phyloP scores from a whole-genome alignment of 2,329 filamentous ascomycete species.

The Alternaria viburni region DNA sequence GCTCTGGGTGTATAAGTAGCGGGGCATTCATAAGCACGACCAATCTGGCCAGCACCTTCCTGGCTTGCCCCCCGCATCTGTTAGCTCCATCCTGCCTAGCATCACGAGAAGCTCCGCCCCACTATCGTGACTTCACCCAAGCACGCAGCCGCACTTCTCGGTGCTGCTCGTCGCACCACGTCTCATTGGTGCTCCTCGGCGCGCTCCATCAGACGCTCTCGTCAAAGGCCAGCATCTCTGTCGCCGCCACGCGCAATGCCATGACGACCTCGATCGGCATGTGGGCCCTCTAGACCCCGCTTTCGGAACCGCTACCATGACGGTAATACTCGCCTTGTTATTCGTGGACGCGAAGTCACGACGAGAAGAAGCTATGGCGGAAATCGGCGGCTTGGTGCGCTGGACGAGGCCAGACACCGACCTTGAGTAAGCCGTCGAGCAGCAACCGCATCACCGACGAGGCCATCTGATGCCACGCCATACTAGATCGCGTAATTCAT shows the following conservation, averaged over 20 bases:
- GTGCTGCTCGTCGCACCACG: background rate
- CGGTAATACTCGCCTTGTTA: constrained; percentile 9
- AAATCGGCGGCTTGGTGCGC: constrained; percentile 6
- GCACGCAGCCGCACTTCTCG: background rate
- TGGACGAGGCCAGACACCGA: constrained; percentile 9
- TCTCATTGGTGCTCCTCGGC: background rate
- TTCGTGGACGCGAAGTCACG: constrained; percentile 22
- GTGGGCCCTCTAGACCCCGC: constrained; percentile 23
- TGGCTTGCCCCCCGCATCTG: constrained; percentile 31
- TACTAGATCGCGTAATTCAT: constrained; percentile 1
- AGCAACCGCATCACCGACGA: background rate
- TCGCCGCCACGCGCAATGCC: background rate
- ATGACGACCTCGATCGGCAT: background rate
- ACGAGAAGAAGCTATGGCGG: constrained; percentile 4
- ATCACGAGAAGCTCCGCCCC: constrained; percentile 16
- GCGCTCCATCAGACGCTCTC: background rate
- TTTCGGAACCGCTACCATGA: constrained; percentile 18
- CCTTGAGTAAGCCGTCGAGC: constrained; percentile 11
- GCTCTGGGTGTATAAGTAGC: constrained; percentile 28
- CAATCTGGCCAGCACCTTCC: constrained; percentile 31
- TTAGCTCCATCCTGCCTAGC: constrained; percentile 27
- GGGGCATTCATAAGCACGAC: constrained; percentile 38
- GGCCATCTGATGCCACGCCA: constrained; percentile 1
- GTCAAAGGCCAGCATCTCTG: background rate
- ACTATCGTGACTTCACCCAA: constrained; percentile 5